Conservation (phyloP, 164 flowering plant genomes). For the Dillenia turbinata region DNA sequence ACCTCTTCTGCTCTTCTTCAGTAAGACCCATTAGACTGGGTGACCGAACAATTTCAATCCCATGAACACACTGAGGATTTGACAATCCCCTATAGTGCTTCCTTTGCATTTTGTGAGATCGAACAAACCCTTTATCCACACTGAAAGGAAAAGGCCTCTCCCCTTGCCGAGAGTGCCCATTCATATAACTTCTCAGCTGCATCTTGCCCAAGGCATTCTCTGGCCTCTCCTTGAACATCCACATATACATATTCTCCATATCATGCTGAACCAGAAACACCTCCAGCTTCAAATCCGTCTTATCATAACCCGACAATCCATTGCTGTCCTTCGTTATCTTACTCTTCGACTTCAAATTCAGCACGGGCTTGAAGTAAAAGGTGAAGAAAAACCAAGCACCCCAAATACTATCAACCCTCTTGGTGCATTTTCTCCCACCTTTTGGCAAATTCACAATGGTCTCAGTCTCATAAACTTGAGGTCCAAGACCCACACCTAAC, state of each 20-base stretch:
- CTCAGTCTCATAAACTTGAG: constrained; percentile 70
- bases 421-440: constrained; percentile 64
- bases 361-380: constrained; percentile 78
- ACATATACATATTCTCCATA: constrained; percentile 99
- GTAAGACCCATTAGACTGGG: constrained; percentile 55
- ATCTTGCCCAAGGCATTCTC: constrained; percentile 93
- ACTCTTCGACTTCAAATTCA: constrained; percentile 68
- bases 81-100: constrained; percentile 91
- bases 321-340: constrained; percentile 60
- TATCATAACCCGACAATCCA: constrained; percentile 69
- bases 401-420: constrained; percentile 77
- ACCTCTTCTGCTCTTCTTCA: constrained; percentile 70
- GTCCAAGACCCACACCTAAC: constrained; percentile 65
- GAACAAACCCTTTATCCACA: constrained; percentile 82
- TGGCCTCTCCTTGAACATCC: constrained; percentile 97
- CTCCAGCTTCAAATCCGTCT: constrained; percentile 72
- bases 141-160: constrained; percentile 91
- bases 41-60: constrained; percentile 64
- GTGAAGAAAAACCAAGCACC: constrained; percentile 98
- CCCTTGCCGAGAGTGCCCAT: constrained; percentile 94
- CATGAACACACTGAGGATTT: constrained; percentile 96
- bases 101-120: constrained; percentile 94
- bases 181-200: constrained; percentile 97
- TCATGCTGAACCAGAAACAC: constrained; percentile 94
- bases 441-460: constrained; percentile 46